These are phyloP conservation scores for Colletotrichum sp. DNA, from an alignment of 2,329 filamentous ascomycete species.

Conservation along the genomic window DNA sequence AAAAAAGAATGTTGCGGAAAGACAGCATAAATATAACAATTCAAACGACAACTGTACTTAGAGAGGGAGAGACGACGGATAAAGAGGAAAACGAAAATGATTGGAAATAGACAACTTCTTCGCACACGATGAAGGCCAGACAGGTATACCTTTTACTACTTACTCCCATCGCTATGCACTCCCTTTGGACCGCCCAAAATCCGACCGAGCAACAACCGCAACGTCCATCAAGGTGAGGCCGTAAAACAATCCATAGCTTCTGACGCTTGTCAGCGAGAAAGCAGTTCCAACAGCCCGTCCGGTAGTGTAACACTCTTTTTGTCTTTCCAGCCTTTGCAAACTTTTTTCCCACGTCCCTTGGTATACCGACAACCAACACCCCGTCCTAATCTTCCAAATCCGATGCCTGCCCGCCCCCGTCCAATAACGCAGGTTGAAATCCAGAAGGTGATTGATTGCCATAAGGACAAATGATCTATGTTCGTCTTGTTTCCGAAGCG, in stretches of 20 bases:
- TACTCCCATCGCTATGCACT: conserved; percentile 49
- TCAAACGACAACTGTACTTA: conserved; percentile 4
- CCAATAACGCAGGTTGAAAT: conserved; percentile 45
- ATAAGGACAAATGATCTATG: conserved; percentile 50
- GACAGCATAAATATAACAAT: neutral
- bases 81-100: conserved; percentile 1
- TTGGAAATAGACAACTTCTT: conserved; percentile 19
- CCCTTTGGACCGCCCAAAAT: conserved; percentile 19
- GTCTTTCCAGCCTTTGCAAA: conserved; percentile 46
- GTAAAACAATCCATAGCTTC: conserved; percentile 22
- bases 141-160: conserved; percentile 39
- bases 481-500: conserved; percentile 46
- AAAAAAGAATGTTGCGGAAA: neutral
- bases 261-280: conserved; percentile 26
- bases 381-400: conserved; percentile 47
- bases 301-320: conserved; percentile 39
- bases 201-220: conserved; percentile 31
- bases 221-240: conserved; percentile 27
- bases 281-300: conserved; percentile 31
- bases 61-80: conserved; percentile 4
- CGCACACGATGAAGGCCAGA: conserved; percentile 43
- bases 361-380: conserved; percentile 29
- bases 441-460: conserved; percentile 49
- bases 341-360: conserved; percentile 37
- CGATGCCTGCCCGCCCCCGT: conserved; percentile 34